These are phyloP conservation scores for Bruguiera gymnorhiza DNA, from an alignment of 345 rosid species.

Conservation along the genomic window DNA sequence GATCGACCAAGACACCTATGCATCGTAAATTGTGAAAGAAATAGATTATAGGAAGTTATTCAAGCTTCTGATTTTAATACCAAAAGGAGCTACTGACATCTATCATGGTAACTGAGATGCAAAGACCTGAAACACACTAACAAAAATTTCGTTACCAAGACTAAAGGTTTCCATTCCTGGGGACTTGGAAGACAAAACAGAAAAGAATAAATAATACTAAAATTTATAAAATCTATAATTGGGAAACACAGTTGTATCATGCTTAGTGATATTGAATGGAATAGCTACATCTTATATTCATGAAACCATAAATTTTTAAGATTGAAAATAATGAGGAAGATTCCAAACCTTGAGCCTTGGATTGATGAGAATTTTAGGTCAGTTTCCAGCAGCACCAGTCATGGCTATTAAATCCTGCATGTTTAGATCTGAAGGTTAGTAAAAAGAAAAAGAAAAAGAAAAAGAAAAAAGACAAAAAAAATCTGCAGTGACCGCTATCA, in stretches of 20 bases:
- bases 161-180: neutral
- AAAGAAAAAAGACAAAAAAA: no score
- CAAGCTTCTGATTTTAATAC: neutral
- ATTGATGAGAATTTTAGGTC: slow-evolving; percentile 78
- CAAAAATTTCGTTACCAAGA: no score
- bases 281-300: neutral
- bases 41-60: neutral
- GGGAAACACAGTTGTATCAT: no score
- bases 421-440: no score
- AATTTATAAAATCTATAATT: no score
- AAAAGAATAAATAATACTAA: neutral
- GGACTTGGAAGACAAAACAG: neutral
- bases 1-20: no score
- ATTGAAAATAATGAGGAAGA: neutral
- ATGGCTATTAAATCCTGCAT: slow-evolving; percentile 69
- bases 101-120: neutral
- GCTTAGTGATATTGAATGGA: no score
- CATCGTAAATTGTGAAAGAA: no score
- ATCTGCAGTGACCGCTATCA: no score
- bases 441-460: no score
- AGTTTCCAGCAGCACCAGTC: slow-evolving; percentile 82
- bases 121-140: no score
- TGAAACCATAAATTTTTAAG: neutral
- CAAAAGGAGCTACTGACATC: neutral
- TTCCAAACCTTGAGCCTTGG: slow-evolving; percentile 72